Evolutionary conservation across 306 rosid genomes (phyloP), one percentile per base, ranked within the genome.

Genomic region (Malus fusca): DNA sequence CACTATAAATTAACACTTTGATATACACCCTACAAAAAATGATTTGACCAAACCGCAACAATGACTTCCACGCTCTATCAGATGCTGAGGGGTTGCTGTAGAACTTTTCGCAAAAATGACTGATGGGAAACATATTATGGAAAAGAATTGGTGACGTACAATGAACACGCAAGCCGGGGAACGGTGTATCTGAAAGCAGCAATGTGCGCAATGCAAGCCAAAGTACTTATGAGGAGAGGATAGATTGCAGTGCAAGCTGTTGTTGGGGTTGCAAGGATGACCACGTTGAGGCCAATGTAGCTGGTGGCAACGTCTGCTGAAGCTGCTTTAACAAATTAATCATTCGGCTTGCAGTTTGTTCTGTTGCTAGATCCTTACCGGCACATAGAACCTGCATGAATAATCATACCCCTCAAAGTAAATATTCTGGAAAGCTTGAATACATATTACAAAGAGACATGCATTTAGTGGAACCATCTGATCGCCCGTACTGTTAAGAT

Each of bases 261-360:
- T 86, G 92, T 75, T 90, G 96, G 6, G 96, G 96, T 79, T 84
- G 92, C 90, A 90, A 86, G 69, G 96, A 88, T 21, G 92, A 86
- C 88, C 87, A 88, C 15, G 96, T 86, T 28, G 96, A 86, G 18
- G 88, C 96, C 22, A 90, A 84, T 25, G 92, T 85, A 46, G 87
- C 26, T 0, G 96, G 93, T 4, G 93, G 92, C 71, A 90, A 74
- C 53, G 96, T 90, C 79, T 90, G 90, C 77, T 86, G 96, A 72
- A 90, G 92, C 81, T 90, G 96, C 82, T 84, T 84, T 43, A 90
- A 84, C 48, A 90, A 73, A 84, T 62, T 88, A 58, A 88, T 31
- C 92, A 90, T 90, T 10, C 92, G 83, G 70, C 88, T 77, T 31
- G 82, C 85, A 70, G 96, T 90, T 78, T 90, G 90, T 69, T 90